phyloP scores from a whole-genome alignment of 148 eudicot genomes.

The Tetragonia tetragonoides region DNA sequence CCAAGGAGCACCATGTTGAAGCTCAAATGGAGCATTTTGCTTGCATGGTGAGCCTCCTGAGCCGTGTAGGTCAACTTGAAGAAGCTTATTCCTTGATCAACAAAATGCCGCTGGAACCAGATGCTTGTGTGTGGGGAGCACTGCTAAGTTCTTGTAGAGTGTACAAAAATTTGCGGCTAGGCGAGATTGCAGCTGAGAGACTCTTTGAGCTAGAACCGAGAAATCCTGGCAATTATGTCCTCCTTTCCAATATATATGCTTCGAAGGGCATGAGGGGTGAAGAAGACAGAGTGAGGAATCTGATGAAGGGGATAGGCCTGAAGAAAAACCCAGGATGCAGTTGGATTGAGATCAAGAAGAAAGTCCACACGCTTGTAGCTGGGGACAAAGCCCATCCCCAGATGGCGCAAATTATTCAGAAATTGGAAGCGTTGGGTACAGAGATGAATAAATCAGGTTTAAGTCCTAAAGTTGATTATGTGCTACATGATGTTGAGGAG shows the following conservation, averaged over 20 bases:
- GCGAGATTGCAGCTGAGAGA: conserved; percentile 59
- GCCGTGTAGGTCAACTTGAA: conserved; percentile 65
- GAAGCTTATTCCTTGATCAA: conserved; percentile 60
- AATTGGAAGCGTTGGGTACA: conserved; percentile 41
- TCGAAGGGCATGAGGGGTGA: conserved; percentile 57
- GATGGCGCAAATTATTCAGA: conserved; percentile 46
- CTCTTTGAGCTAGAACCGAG: conserved; percentile 65
- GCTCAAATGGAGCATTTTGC: conserved; percentile 65
- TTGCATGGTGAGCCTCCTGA: conserved; percentile 67
- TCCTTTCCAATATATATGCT: conserved; percentile 66
- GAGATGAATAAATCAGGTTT: conserved; percentile 63
- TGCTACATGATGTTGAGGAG: conserved; percentile 78
- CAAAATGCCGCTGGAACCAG: conserved; percentile 61
- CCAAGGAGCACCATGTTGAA: conserved; percentile 47
- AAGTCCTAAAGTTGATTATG: conserved; percentile 44
- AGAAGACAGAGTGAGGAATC: conserved; percentile 52
- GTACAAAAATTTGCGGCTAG: conserved; percentile 43
- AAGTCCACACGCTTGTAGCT: conserved; percentile 65
- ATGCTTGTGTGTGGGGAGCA: conserved; percentile 80
- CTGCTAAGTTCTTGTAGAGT: conserved; percentile 64
- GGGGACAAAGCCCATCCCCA: conserved; percentile 62
- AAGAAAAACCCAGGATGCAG: conserved; percentile 75
- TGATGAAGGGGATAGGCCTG: conserved; percentile 52
- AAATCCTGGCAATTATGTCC: conserved; percentile 67
- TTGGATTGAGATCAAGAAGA: conserved; percentile 77